phyloP scores from a whole-genome alignment of 495 filamentous ascomycete genomes.

The Pyrenula massariospora region DNA sequence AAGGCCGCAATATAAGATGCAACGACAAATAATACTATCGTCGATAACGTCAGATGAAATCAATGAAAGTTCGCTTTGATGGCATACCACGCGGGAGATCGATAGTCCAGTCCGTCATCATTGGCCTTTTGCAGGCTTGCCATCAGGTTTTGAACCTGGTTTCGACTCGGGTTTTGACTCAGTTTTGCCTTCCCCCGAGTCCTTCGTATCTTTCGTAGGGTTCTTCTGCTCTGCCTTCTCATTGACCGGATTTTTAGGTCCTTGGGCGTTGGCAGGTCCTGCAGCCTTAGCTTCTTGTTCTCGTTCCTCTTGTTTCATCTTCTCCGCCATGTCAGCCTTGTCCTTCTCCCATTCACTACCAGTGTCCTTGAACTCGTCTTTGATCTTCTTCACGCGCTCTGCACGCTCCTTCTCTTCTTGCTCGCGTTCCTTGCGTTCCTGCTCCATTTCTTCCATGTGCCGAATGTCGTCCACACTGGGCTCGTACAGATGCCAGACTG shows the following conservation, averaged over 20 bases:
- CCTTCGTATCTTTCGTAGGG: neutral
- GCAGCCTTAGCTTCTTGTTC: conserved; percentile 2
- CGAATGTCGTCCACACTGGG: conserved; percentile 92
- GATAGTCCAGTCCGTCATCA: neutral
- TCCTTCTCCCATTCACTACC: conserved; percentile 74
- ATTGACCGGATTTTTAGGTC: neutral
- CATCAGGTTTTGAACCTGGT: neutral
- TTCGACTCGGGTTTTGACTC: neutral
- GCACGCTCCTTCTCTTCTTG: conserved; percentile 58
- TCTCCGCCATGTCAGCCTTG: conserved; percentile 53
- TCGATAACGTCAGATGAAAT: neutral
- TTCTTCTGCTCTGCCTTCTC: neutral
- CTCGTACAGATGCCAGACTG: conserved; percentile 99
- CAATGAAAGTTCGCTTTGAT: neutral
- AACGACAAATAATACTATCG: neutral
- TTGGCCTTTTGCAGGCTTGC: conserved; percentile 9
- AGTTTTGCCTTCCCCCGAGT: neutral
- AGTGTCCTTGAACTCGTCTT: conserved; percentile 57
- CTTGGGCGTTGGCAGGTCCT: neutral
- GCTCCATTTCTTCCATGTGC: conserved; percentile 96
- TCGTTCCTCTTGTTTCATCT: conserved; percentile 28
- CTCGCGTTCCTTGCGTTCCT: conserved; percentile 62
- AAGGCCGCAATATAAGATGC: neutral
- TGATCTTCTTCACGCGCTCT: conserved; percentile 52
- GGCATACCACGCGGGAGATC: neutral